These are phyloP conservation scores for Cudoniella acicularis DNA, from an alignment of 495 filamentous ascomycete species.

Conservation along the genomic window DNA sequence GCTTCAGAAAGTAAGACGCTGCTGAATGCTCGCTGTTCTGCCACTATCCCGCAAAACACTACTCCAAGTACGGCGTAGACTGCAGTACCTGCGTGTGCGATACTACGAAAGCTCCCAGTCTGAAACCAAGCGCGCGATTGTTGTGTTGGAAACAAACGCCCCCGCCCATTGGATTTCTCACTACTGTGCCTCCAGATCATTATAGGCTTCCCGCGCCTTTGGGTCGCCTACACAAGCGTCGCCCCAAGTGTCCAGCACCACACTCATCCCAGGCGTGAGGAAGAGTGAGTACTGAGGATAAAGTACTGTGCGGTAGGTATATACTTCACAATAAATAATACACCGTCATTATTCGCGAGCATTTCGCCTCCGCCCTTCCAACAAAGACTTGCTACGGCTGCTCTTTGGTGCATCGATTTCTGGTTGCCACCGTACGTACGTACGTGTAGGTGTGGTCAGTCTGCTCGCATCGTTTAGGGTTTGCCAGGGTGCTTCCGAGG, in stretches of 20 bases:
- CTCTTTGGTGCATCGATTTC: too few relatives aligned
- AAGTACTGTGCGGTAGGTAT: too few relatives aligned
- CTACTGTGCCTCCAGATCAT: constrained; percentile 15
- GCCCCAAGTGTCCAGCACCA: background rate
- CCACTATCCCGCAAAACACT: background rate
- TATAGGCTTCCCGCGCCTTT: constrained; percentile 17
- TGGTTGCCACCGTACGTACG: too few relatives aligned
- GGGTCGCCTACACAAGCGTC: constrained; percentile 23
- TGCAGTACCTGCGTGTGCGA: background rate
- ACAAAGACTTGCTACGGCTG: background rate
- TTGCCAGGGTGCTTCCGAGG: constrained; percentile 12
- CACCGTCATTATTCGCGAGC: too few relatives aligned
- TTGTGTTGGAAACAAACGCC: constrained; percentile 9
- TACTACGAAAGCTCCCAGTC: background rate
- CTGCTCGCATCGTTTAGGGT: constrained; percentile 10
- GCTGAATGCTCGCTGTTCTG: too few relatives aligned
- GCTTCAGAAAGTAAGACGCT: too few relatives aligned
- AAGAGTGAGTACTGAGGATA: too few relatives aligned
- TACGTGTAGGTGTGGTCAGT: too few relatives aligned
- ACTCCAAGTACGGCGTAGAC: background rate
- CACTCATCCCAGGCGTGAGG: too few relatives aligned
- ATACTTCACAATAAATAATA: too few relatives aligned
- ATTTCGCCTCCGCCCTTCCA: too few relatives aligned
- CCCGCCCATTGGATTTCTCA: background rate
- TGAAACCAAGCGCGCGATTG: constrained; percentile 6